Evolutionary conservation across 2,329 filamentous ascomycete species (phyloP).

Genomic region (Chaetomiaceae sp.): DNA sequence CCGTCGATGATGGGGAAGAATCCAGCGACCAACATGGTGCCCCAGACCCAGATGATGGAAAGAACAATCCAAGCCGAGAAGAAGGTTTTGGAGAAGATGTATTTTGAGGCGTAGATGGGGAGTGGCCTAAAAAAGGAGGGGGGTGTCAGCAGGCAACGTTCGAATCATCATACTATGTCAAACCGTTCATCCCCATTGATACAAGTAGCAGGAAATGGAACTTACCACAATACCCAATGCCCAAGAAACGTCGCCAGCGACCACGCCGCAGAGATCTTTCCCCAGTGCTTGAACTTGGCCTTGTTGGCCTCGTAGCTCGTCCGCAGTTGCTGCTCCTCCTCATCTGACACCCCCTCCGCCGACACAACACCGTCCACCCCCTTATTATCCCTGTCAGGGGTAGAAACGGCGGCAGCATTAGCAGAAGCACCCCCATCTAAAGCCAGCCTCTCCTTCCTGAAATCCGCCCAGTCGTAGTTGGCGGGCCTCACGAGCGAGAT

Average conservation of each 20-base stretch:
- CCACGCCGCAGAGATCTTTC: background rate
- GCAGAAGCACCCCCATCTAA: background rate
- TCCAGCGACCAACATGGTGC: background rate
- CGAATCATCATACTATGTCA: no score
- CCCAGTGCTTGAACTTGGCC: constrained; percentile 3
- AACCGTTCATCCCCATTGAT: background rate
- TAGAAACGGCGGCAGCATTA: background rate
- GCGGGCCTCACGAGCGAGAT: background rate
- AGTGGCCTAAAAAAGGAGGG: background rate
- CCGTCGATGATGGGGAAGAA: background rate
- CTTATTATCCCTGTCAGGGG: no score
- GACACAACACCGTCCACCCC: no score
- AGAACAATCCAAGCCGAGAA: background rate
- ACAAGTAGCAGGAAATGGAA: background rate
- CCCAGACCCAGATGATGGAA: constrained; percentile 3
- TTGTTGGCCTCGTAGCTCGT: constrained; percentile 1
- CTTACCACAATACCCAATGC: background rate
- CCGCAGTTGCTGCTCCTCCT: background rate
- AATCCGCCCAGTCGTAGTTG: background rate
- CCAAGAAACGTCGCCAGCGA: background rate
- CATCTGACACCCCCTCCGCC: background rate
- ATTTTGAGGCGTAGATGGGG: background rate
- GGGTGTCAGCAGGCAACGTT: background rate
- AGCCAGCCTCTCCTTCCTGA: background rate
- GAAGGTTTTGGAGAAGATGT: background rate